Conservation (phyloP, 257 asterid species). For the Petunia axillaris region DNA sequence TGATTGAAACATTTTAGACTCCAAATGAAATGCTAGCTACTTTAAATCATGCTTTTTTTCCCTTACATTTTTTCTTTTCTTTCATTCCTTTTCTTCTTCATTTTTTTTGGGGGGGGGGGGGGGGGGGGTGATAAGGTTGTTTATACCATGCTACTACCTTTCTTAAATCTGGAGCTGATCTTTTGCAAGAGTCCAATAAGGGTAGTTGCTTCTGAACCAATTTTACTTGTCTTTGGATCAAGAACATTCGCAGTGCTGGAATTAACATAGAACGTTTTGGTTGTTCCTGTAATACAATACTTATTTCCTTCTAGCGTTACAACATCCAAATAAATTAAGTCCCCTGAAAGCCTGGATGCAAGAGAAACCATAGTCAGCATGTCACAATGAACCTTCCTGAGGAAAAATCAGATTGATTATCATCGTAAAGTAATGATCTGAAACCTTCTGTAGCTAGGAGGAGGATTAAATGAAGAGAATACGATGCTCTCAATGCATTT, state of each 20-base stretch:
- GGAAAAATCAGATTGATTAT: not conserved
- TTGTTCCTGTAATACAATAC: slow-evolving; percentile 87
- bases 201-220: slow-evolving; percentile 74
- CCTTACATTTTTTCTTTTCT: too few species aligned
- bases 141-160: slow-evolving; percentile 49
- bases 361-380: slow-evolving; percentile 34
- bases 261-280: slow-evolving; percentile 77
- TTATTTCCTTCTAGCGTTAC: slow-evolving; percentile 85
- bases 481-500: slow-evolving; percentile 79
- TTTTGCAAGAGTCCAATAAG: slow-evolving; percentile 87
- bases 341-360: slow-evolving; percentile 87
- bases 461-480: slow-evolving; percentile 94
- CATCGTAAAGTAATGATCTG: slow-evolving; percentile 9
- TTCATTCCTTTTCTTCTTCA: not conserved
- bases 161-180: slow-evolving; percentile 89
- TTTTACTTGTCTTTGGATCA: slow-evolving; percentile 75
- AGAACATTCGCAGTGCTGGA: slow-evolving; percentile 70
- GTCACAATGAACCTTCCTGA: slow-evolving; percentile 30
- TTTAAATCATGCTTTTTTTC: slow-evolving; percentile 19
- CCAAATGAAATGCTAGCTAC: slow-evolving; percentile 13
- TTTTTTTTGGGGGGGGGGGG: not conserved
- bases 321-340: slow-evolving; percentile 88
- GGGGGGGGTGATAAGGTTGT: not conserved
- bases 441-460: slow-evolving; percentile 97
- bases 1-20: slow-evolving; percentile 13